phyloP scores from a whole-genome alignment of 2,329 filamentous ascomycete species.

The Pyricularia sp. region DNA sequence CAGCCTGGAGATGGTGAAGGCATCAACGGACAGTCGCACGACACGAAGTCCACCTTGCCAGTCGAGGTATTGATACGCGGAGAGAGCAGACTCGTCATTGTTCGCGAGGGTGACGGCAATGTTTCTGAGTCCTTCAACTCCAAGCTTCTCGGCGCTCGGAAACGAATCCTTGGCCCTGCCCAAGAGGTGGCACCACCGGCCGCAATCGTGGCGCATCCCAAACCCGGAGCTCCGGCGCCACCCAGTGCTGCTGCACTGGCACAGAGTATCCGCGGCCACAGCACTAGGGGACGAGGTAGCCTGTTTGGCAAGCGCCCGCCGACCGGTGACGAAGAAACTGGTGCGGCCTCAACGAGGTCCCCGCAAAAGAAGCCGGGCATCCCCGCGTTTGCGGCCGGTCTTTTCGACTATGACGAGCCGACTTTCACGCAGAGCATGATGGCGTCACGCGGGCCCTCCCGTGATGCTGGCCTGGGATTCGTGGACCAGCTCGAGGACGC shows the following conservation, averaged over 20 bases:
- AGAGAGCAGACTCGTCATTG: constrained; percentile 40
- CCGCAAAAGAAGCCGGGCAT: not conserved
- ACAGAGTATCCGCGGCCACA: constrained; percentile 22
- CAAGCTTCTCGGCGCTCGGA: constrained; percentile 22
- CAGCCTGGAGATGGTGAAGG: constrained; percentile 12
- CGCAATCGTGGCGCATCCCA: constrained; percentile 43
- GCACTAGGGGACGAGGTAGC: constrained; percentile 1
- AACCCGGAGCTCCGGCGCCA: constrained; percentile 21
- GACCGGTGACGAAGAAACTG: not conserved
- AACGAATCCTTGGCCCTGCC: constrained; percentile 22
- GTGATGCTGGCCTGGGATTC: constrained; percentile 30
- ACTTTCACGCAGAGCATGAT: constrained; percentile 14
- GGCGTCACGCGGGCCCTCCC: constrained; percentile 11
- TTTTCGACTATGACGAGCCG: constrained; percentile 13
- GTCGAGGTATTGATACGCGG: constrained; percentile 42
- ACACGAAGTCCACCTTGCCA: constrained; percentile 25
- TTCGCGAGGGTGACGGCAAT: constrained; percentile 32
- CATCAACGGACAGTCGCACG: constrained; percentile 5
- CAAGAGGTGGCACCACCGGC: constrained; percentile 22
- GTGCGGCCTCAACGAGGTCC: not conserved
- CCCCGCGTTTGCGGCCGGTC: constrained; percentile 5
- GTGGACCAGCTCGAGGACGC: constrained; percentile 36
- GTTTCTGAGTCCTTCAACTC: constrained; percentile 9
- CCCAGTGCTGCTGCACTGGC: constrained; percentile 28
- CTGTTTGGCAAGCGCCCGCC: constrained; percentile 3